Base-by-base conservation (phyloP, 1,139 yeast species). In the Sugiyamaella xylanicola region DNA sequence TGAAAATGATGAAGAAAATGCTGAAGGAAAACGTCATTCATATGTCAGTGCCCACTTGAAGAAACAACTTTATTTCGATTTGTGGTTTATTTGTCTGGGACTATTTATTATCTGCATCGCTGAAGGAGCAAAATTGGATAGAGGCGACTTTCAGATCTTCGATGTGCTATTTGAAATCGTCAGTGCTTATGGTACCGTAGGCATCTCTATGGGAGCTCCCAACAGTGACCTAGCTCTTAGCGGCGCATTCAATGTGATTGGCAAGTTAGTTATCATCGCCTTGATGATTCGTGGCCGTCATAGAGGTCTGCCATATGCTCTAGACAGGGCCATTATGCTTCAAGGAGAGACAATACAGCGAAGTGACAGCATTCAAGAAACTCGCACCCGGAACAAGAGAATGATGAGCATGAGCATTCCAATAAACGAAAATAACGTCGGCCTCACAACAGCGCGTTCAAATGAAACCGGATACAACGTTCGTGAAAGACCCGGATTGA, bases 161-260 rank as follows among this genome's bases (percentile, higher is more conserved):
- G 76, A 83, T 8, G 76, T 89, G 2, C 72, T 93, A 65, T 93
- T 93, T 72, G 99, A 93, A 69, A 84, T 91, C 58, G 87, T 90
- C 3, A 87, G 96, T 65, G 99, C 99, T 0, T 95, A 93, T 71
- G 97, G 97, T 70, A 92, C 97, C 0, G 98, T 92, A 47, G 99
- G 99, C 0, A 72, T 92, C 61, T 87, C 96, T 2, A 73, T 91
- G 57, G 99, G 99, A 0, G 91, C 83, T 63, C 87, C 95, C 0
- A 75, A 74, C 47, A 75, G 81, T 5, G 75, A 81, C 60, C 77
- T 90, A 3, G 88, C 97, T 1, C 81, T 93, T 51, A 79, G 87
- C 15, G 91, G 83, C 0, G 81, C 86, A 67, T 89, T 93, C 65
- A 79, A 82, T 27, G 79, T 81, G 0, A 66, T 93, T 9, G 87